phyloP scores from a whole-genome alignment of 768 basidiomycete genomes.

The Leccinum fibrillosum region DNA sequence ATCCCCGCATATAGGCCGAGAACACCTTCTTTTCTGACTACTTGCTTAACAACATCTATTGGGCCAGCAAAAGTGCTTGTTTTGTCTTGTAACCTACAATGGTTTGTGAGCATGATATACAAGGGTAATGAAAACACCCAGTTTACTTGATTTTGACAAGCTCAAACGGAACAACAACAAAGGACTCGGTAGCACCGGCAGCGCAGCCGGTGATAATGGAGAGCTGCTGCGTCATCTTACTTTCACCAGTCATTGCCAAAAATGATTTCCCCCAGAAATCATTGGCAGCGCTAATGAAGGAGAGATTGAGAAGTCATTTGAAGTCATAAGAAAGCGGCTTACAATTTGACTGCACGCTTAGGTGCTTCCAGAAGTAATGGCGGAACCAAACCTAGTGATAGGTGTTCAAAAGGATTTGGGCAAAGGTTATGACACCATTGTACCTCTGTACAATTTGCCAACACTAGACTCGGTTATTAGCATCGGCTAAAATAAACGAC shows the following conservation, averaged over 20 bases:
- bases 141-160: conserved; percentile 80
- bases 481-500: background rate
- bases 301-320: background rate
- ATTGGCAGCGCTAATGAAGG: conserved; percentile 63
- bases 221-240: conserved; percentile 86
- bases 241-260: conserved; percentile 55
- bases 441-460: conserved; percentile 87
- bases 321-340: conserved; percentile 23
- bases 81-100: conserved; percentile 82
- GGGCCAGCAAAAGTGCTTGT: conserved; percentile 87
- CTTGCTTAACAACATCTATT: conserved; percentile 82
- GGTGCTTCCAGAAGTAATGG: conserved; percentile 95
- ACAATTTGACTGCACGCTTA: conserved; percentile 97
- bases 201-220: conserved; percentile 88
- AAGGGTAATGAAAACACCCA: conserved; percentile 20
- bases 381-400: conserved; percentile 74
- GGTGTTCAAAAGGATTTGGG: background rate
- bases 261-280: conserved; percentile 95
- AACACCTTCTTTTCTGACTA: conserved; percentile 73
- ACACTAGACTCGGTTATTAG: conserved; percentile 39
- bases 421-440: background rate
- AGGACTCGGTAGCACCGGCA: conserved; percentile 94
- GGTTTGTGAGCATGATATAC: background rate
- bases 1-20: conserved; percentile 91
- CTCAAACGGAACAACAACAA: conserved; percentile 96